These are phyloP conservation scores for Apiotrichum veenhuisii DNA, from an alignment of 1,284 basidiomycete species.

Conservation along the genomic window DNA sequence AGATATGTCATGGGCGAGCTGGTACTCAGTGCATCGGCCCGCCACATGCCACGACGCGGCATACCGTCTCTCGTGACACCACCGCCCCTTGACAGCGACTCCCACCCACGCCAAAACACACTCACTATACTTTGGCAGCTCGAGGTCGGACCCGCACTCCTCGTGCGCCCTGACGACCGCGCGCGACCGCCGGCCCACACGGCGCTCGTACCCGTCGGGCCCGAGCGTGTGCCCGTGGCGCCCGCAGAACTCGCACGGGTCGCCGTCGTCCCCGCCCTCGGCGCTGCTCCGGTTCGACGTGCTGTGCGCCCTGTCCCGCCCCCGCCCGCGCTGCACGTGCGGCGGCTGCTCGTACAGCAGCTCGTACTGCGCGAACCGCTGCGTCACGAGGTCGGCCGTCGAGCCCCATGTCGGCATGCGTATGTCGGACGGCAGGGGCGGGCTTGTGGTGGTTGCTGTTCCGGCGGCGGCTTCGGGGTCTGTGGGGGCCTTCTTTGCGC, in stretches of 20 bases:
- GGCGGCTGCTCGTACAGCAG: not conserved
- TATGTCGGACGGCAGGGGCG: not conserved
- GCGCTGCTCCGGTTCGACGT: not conserved
- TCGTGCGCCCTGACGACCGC: not conserved
- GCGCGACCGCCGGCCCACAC: not conserved
- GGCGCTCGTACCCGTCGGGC: not conserved
- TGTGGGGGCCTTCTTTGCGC: not conserved
- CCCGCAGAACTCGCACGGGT: not conserved
- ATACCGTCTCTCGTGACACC: not conserved
- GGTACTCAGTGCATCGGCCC: no score
- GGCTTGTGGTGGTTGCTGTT: not conserved
- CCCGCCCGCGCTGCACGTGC: not conserved
- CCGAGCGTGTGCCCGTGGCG: not conserved
- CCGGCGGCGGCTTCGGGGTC: not conserved
- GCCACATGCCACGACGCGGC: no score
- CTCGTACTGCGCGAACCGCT: not conserved
- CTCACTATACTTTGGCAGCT: constrained; percentile 5
- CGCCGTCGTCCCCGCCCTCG: no score
- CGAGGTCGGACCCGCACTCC: not conserved
- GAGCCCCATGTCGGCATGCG: not conserved
- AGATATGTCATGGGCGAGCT: no score
- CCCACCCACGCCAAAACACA: no score
- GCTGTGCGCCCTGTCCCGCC: not conserved
- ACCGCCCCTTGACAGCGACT: no score
- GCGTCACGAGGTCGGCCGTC: not conserved